phyloP scores from a whole-genome alignment of 2,329 filamentous ascomycete genomes.

The Pseudogymnoascus sp. region DNA sequence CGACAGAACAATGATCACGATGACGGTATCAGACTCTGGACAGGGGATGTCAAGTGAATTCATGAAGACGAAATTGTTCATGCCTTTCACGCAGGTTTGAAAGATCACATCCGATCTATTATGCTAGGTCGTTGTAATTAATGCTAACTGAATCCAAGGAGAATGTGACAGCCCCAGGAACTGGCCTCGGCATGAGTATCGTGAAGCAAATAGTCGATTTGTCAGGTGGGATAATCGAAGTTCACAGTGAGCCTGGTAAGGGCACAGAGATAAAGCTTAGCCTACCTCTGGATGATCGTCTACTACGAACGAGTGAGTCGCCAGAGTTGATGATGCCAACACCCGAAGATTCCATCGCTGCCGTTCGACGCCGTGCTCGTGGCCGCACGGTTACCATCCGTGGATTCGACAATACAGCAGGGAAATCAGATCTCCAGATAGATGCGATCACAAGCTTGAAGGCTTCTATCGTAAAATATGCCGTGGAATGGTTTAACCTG shows the following conservation, averaged over 20 bases:
- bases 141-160: slow-evolving; percentile 29
- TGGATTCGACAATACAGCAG: slow-evolving; percentile 16
- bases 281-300: slow-evolving; percentile 27
- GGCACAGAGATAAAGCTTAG: slow-evolving; percentile 47
- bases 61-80: slow-evolving; percentile 47
- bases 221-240: slow-evolving; percentile 50
- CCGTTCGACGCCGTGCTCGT: slow-evolving; percentile 15
- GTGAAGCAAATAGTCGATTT: slow-evolving; percentile 53
- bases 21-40: slow-evolving; percentile 51
- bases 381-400: slow-evolving; percentile 17
- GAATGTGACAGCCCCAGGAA: slow-evolving; percentile 48
- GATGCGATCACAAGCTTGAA: slow-evolving; percentile 14
- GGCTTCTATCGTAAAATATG: slow-evolving; percentile 18
- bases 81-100: slow-evolving; percentile 43
- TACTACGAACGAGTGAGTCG: not conserved
- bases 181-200: slow-evolving; percentile 53
- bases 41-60: slow-evolving; percentile 54
- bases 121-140: not conserved
- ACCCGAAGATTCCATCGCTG: slow-evolving; percentile 13
- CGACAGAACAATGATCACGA: slow-evolving; percentile 8
- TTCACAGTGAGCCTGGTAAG: slow-evolving; percentile 42
- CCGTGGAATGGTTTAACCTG: slow-evolving; percentile 18
- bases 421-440: slow-evolving; percentile 13
- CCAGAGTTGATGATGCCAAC: not conserved
- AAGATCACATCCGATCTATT: not conserved